These are phyloP conservation scores for Pisolithus orientalis DNA, from an alignment of 768 basidiomycete species.

Conservation along the genomic window DNA sequence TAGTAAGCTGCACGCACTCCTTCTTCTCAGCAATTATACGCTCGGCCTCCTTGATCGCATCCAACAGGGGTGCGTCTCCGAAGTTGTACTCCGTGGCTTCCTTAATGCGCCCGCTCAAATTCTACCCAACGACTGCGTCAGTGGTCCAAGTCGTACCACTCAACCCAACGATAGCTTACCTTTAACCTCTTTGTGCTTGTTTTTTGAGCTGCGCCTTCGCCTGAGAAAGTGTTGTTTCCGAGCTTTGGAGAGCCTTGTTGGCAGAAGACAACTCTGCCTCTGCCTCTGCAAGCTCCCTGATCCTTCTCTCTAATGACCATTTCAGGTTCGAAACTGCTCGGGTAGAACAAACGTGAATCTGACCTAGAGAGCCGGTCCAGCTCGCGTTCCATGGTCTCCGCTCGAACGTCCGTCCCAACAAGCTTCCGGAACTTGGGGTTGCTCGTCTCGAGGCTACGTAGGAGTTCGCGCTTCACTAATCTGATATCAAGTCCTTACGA, in stretches of 20 bases:
- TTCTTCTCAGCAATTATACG: conserved; percentile 10
- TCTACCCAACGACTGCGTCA: conserved; percentile 28
- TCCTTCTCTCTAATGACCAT: conserved; percentile 58
- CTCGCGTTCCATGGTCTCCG: conserved; percentile 69
- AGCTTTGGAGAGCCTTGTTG: conserved; percentile 53
- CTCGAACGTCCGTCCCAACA: conserved; percentile 50
- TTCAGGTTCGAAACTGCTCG: background rate
- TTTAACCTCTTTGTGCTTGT: conserved; percentile 57
- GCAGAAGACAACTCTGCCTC: conserved; percentile 32
- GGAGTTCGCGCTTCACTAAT: conserved; percentile 2
- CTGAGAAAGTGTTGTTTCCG: conserved; percentile 56
- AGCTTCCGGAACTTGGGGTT: conserved; percentile 59
- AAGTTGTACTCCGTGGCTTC: conserved; percentile 23
- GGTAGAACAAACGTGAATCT: conserved; percentile 19
- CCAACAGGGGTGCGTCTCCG: conserved; percentile 36
- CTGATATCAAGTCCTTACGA: background rate
- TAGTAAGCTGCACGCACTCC: conserved; percentile 6
- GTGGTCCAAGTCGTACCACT: background rate
- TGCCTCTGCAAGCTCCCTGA: conserved; percentile 39
- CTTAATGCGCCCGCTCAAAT: conserved; percentile 42
- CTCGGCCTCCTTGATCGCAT: conserved; percentile 39
- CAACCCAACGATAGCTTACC: conserved; percentile 33
- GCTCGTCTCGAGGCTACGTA: conserved; percentile 53
- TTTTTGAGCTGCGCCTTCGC: conserved; percentile 54
- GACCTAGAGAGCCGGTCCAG: conserved; percentile 55